Conservation (phyloP, 2,329 filamentous ascomycete genomes). For the Hypomyces perniciosus region DNA sequence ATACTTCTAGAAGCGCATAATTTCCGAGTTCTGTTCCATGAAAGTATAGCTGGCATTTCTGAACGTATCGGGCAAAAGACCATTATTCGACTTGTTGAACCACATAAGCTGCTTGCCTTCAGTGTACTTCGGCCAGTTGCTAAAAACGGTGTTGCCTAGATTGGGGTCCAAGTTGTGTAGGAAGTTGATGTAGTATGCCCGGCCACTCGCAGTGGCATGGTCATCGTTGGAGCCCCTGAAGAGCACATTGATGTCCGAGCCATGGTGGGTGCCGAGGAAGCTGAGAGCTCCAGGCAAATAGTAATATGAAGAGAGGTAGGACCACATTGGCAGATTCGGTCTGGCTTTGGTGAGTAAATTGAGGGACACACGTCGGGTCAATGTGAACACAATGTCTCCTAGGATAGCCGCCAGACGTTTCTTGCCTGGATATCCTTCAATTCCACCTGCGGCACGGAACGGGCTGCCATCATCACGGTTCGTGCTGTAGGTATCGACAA, state of each 20-base stretch:
- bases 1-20: neutral
- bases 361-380: conserved; percentile 5
- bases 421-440: conserved; percentile 60
- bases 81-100: conserved; percentile 24
- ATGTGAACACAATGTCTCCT: conserved; percentile 9
- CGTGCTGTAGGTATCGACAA: conserved; percentile 51
- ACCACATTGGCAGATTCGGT: conserved; percentile 4
- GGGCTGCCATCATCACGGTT: conserved; percentile 47
- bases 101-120: conserved; percentile 43
- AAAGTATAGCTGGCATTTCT: neutral
- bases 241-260: neutral
- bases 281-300: neutral
- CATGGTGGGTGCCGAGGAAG: conserved; percentile 4
- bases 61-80: neutral
- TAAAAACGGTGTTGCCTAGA: conserved; percentile 20
- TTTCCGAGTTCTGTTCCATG: neutral
- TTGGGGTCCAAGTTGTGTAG: conserved; percentile 7
- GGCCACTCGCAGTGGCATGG: conserved; percentile 53
- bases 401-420: conserved; percentile 51
- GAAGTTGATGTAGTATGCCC: conserved; percentile 22
- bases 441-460: conserved; percentile 49
- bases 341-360: neutral
- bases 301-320: conserved; percentile 5
- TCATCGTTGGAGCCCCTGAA: neutral
- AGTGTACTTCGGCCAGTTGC: conserved; percentile 37